Percentiles rank a stretch among this genome's conserved stretches.
Evolutionary conservation across 2,329 filamentous ascomycete genomes (phyloP).

Genomic region (Sarocladium oryzae): DNA sequence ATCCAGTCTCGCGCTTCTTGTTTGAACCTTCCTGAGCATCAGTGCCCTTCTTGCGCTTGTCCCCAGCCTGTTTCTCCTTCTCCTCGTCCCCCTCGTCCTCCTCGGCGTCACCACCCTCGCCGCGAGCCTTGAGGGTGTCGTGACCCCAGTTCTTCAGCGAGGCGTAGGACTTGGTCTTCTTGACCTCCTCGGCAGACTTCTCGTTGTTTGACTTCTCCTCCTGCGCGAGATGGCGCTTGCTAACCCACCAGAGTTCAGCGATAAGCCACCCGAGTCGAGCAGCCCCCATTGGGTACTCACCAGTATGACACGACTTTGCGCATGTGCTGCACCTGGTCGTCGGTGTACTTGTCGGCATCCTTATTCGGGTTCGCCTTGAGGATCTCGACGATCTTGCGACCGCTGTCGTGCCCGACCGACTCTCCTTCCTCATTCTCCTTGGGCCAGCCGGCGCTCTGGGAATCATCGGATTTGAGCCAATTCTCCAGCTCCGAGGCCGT

Average conservation of each 20-base stretch:
- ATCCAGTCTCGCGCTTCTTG: constrained; percentile 26
- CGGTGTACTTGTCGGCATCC: constrained; percentile 47
- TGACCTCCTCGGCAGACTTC: constrained; percentile 37
- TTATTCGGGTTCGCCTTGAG: constrained; percentile 55
- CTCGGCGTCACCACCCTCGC: constrained; percentile 13
- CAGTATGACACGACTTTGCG: constrained; percentile 57
- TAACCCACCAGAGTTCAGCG: too few relatives aligned
- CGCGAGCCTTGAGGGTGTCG: constrained; percentile 39
- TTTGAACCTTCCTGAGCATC: constrained; percentile 19
- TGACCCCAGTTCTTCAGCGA: constrained; percentile 59
- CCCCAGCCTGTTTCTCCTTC: constrained; percentile 15
- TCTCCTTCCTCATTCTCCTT: constrained; percentile 53
- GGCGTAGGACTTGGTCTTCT: constrained; percentile 47
- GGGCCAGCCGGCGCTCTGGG: constrained; percentile 50
- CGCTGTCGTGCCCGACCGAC: constrained; percentile 57
- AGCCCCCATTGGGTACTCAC: constrained; percentile 21
- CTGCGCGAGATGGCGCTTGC: constrained; percentile 59
- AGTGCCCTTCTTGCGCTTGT: constrained; percentile 21
- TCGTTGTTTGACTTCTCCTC: constrained; percentile 52
- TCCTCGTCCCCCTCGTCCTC: constrained; percentile 13
- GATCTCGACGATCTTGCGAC: constrained; percentile 57
- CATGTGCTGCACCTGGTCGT: constrained; percentile 52
- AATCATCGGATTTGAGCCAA: constrained; percentile 56
- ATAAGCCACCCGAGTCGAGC: too few relatives aligned
- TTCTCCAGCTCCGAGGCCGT: constrained; percentile 50